Evolutionary conservation across 2,329 filamentous ascomycete species (phyloP), one percentile per base, ranked within the genome.

Genomic region (Dothidotthia symphoricarpi): DNA sequence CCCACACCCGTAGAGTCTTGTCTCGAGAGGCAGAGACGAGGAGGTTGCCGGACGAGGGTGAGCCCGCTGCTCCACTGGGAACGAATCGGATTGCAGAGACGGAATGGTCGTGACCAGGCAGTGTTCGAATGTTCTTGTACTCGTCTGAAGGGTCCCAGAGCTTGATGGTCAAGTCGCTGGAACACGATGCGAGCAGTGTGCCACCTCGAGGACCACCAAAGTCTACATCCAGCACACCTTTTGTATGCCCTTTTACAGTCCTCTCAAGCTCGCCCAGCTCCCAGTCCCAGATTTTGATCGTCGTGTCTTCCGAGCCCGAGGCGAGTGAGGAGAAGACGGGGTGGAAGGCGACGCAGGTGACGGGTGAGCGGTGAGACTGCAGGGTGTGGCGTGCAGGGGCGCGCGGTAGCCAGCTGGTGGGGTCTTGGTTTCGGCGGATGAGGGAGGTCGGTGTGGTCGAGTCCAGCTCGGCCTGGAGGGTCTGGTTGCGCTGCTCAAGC

Each of bases 251-350:
- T 63, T 96, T 96, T 40, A 96, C 78, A 0, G 90, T 96, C 46
- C 85, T 75, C 65, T 96, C 90, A 3, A 95, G 75, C 67, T 96
- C 90, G 31, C 91, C 91, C 16, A 94, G 71, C 59, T 96, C 90
- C 86, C 89, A 96, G 61, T 96, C 90, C 90, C 90, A 96, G 38
- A 96, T 90, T 61, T 96, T 96, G 66, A 97, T 95, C 6, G 86
- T 95, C 37, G 81, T 86, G 66, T 96, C 91, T 64, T 95, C 90
- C 7, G 89, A 94, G 12, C 87, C 90, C 0, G 88, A 93, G 8
- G 90, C 91, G 15, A 96, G 75, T 4, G 87, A 91, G 8, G 88
- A 91, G 68, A 95, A 96, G 22, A 93, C 77, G 0, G 90, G 90
- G 63, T 96, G 90, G 62, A 96, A 96, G 12, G 90, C 90, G 41